phyloP scores from a whole-genome alignment of 495 filamentous ascomycete species.

The Tuber aestivum region DNA sequence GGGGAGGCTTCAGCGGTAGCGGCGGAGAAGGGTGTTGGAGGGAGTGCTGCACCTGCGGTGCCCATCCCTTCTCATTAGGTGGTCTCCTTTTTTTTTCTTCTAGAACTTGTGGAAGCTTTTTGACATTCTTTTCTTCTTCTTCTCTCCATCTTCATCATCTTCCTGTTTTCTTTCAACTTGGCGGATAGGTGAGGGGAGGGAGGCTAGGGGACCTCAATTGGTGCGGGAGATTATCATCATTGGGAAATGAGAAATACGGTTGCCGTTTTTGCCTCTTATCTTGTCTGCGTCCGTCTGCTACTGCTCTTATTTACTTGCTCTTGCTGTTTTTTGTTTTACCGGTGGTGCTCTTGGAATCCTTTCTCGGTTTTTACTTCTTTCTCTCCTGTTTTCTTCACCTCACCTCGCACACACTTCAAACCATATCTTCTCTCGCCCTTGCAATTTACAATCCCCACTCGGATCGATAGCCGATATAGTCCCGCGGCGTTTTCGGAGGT shows the following conservation, averaged over 20 bases:
- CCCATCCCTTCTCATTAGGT: conserved; percentile 21
- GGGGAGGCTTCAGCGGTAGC: conserved; percentile 14
- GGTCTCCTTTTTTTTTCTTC: not conserved
- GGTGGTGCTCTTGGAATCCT: not conserved
- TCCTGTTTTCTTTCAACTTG: not conserved
- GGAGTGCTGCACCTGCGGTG: conserved; percentile 12
- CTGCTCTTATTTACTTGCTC: not conserved
- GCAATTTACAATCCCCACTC: not conserved
- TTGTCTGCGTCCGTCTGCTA: not conserved
- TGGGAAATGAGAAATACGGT: conserved; percentile 3
- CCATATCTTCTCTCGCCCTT: not conserved
- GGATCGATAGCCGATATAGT: not conserved
- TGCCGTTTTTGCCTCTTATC: not conserved
- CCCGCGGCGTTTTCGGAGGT: not conserved
- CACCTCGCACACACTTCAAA: not conserved
- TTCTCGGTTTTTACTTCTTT: conserved; percentile 5
- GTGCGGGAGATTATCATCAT: not conserved
- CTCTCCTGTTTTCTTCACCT: conserved; percentile 9
- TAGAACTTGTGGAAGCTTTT: not conserved
- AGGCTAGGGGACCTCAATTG: conserved; percentile 2
- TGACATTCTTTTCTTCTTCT: no score
- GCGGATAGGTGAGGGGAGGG: not conserved
- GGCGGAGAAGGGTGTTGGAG: conserved; percentile 10
- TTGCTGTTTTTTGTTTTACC: conserved; percentile 3
- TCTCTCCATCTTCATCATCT: not conserved